A percentile compares a stretch with the other conserved stretches of the same genome.
Conservation (phyloP, 306 rosid species). For the Corylus heterophylla region DNA sequence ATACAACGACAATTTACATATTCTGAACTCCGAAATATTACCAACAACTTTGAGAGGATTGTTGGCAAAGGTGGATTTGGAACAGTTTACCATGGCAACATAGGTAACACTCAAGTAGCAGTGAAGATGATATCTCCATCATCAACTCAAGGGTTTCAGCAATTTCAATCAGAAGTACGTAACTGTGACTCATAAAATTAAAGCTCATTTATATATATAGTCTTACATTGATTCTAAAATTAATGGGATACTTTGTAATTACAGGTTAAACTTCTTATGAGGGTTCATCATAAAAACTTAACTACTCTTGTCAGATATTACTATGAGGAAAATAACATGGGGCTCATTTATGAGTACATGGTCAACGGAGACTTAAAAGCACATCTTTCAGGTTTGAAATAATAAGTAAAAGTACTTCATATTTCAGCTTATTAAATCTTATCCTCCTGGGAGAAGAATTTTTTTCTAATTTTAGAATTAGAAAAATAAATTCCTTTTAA, state of each 20-base stretch:
- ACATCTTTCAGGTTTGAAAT: constrained; percentile 34
- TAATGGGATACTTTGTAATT: not conserved
- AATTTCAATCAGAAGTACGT: constrained; percentile 62
- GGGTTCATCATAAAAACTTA: constrained; percentile 39
- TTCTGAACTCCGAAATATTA: constrained; percentile 37
- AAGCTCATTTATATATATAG: not conserved
- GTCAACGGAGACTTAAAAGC: constrained; percentile 39
- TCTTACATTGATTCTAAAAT: not conserved
- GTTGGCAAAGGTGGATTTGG: constrained; percentile 60
- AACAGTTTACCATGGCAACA: constrained; percentile 43
- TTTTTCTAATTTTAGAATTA: no score
- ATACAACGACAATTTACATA: constrained; percentile 38
- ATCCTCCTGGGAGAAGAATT: no score
- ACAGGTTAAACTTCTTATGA: constrained; percentile 33
- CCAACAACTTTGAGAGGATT: constrained; percentile 44
- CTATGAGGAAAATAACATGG: constrained; percentile 29
- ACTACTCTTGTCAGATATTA: constrained; percentile 42
- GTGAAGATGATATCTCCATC: constrained; percentile 52
- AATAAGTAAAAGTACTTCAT: not conserved
- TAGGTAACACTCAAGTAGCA: constrained; percentile 51
- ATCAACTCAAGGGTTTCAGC: constrained; percentile 43
- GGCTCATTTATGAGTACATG: constrained; percentile 45
- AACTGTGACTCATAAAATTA: not conserved
- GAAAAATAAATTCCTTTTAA: no score
- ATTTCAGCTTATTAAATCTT: not conserved